These are phyloP conservation scores for Daldinia concentrica DNA, from an alignment of 495 filamentous ascomycete species.

Conservation along the genomic window DNA sequence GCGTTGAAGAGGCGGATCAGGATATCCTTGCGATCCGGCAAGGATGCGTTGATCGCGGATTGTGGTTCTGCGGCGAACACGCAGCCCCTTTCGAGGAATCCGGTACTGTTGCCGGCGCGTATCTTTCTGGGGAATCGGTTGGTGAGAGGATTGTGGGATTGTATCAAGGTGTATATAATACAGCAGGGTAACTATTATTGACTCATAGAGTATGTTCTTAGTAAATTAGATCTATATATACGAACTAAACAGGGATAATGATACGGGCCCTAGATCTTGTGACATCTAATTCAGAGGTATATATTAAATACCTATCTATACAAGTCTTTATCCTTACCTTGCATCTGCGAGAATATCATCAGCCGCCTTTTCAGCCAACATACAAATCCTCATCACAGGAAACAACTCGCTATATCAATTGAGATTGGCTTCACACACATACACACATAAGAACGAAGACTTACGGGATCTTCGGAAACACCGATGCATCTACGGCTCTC, in stretches of 20 bases:
- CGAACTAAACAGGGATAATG: neutral
- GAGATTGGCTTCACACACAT: too few relatives aligned
- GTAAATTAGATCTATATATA: neutral
- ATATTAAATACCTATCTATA: too few relatives aligned
- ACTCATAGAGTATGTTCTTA: neutral
- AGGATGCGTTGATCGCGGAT: conserved; percentile 80
- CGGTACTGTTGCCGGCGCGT: conserved; percentile 77
- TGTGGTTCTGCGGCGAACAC: conserved; percentile 85
- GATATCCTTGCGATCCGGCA: conserved; percentile 82
- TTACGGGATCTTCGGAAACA: conserved; percentile 60
- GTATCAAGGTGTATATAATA: neutral
- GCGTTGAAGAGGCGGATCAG: conserved; percentile 56
- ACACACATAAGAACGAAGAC: too few relatives aligned
- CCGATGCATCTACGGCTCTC: conserved; percentile 69
- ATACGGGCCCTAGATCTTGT: neutral
- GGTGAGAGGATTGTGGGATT: conserved; percentile 58
- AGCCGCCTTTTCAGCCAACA: conserved; percentile 65
- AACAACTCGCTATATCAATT: conserved; percentile 51
- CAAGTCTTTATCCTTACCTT: conserved; percentile 2
- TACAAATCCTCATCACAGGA: conserved; percentile 59
- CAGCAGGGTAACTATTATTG: neutral
- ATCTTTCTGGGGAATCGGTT: conserved; percentile 74
- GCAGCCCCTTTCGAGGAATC: conserved; percentile 77
- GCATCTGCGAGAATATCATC: conserved; percentile 57
- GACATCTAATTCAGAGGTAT: too few relatives aligned